Evolutionary conservation across 1,284 basidiomycete species (phyloP).

Genomic region (Microstroma glucosiphilum): DNA sequence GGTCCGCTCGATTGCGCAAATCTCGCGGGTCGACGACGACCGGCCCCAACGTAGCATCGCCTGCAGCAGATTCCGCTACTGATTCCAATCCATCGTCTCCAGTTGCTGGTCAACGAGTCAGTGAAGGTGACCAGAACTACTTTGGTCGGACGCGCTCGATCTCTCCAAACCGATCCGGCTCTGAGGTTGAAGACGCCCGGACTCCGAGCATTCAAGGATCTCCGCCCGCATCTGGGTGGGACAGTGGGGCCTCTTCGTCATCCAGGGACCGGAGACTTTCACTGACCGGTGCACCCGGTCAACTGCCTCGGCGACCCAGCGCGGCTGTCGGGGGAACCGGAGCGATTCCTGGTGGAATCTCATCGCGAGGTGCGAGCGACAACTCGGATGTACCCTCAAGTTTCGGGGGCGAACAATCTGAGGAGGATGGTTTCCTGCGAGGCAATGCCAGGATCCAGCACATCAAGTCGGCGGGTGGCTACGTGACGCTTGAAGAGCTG

Average conservation of each 20-base stretch:
- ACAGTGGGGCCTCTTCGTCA: not conserved
- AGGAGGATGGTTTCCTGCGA: conserved; percentile 27
- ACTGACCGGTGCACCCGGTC: not conserved
- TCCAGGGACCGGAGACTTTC: not conserved
- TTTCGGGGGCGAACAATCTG: conserved; percentile 20
- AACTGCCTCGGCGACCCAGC: not conserved
- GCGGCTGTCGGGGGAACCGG: not conserved
- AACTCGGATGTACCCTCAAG: conserved; percentile 19
- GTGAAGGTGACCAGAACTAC: not conserved
- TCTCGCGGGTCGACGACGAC: too few species aligned
- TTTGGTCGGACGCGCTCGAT: not conserved
- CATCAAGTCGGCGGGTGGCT: conserved; percentile 34
- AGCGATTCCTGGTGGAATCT: not conserved
- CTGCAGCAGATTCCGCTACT: not conserved
- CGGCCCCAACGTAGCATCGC: too few species aligned
- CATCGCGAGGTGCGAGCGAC: conserved; percentile 17
- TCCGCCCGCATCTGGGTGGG: not conserved
- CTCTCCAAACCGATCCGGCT: not conserved
- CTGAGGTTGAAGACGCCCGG: not conserved
- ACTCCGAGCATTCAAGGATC: too few species aligned
- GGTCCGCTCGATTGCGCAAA: conserved; percentile 16
- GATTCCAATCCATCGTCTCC: not conserved
- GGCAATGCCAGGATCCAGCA: conserved; percentile 34
- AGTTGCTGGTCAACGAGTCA: not conserved
- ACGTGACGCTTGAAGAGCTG: conserved; percentile 40